These are phyloP conservation scores for Debaryomyces sp. DNA, from an alignment of 1,139 yeast genomes.

Conservation along the genomic window DNA sequence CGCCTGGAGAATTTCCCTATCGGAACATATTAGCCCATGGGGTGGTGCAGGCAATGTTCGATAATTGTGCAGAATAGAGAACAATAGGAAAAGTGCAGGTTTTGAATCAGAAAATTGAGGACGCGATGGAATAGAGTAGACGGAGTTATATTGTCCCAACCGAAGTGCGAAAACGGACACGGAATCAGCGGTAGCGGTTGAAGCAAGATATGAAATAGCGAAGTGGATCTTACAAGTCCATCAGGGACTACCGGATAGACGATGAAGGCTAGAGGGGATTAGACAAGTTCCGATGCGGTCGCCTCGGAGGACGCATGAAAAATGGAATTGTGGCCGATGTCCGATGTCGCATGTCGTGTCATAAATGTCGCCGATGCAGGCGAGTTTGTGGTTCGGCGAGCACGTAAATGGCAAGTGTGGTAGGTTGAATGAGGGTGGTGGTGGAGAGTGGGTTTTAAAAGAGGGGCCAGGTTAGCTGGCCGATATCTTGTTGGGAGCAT, in stretches of 20 bases:
- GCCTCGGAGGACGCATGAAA: not conserved
- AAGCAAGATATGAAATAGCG: not conserved
- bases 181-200: not conserved
- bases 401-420: too few species aligned
- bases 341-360: not conserved
- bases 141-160: not conserved
- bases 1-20: slow-evolving; percentile 4
- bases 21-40: slow-evolving; percentile 3
- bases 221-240: not conserved
- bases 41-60: slow-evolving; percentile 1
- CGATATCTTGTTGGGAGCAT: too few species aligned
- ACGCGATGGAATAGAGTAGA: not conserved
- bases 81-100: not conserved
- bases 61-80: not conserved
- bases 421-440: too few species aligned
- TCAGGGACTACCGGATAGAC: not conserved
- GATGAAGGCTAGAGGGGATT: not conserved
- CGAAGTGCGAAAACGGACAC: not conserved
- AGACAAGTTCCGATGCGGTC: not conserved
- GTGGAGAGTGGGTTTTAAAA: too few species aligned
- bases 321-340: not conserved
- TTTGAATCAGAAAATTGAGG: not conserved
- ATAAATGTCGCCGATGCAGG: not conserved
- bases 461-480: too few species aligned
- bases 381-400: too few species aligned